Base-by-base conservation (phyloP, 179 eudicot species). In the Sideroxylon spinosum region DNA sequence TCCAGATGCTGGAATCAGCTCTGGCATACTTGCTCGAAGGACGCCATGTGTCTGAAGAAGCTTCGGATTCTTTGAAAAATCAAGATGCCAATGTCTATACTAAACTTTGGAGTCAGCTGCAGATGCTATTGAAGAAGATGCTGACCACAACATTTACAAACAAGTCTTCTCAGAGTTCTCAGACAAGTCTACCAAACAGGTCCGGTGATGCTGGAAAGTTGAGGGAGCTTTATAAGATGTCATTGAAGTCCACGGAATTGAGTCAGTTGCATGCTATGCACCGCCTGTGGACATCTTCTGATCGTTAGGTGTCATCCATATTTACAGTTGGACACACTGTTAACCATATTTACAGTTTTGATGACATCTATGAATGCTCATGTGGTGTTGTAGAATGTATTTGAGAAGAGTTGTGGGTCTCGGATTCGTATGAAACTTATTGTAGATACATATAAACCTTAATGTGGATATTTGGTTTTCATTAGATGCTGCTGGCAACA, bases 1-100 rank as follows among this genome's bases (percentile, higher is more conserved):
- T 64, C 49, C 88, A 95, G 97, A 83, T 89, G 86, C 88, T 95
- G 64, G 98, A 95, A 81, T 87, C 91, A 16, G 97, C 98, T 79
- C 80, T 95, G 71, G 70, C 84, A 80, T 78, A 82, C 65, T 85
- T 95, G 82, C 91, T 95, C 67, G 97, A 93, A 82, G 98, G 86
- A 62, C 88, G 92, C 19, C 87, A 84, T 68, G 80, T 89, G 60
- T 84, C 89, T 29, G 88, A 79, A 60, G 71, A 78, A 49, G 29
- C 61, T 62, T 65, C 88, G 37, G 85, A 71, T 68, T 73, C 90
- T 6, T 71, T 82, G 1, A 26, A 32, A 50, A 74, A 73, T 52
- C 79, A 83, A 25, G 75, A 75, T 52, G 53, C 86, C 0, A 86
- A 88, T 57, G 60, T 89, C 12, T 82, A 78, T 79, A 80, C 85